Base-by-base conservation (phyloP, 2,329 filamentous ascomycete species). In the Talaromyces sp. region DNA sequence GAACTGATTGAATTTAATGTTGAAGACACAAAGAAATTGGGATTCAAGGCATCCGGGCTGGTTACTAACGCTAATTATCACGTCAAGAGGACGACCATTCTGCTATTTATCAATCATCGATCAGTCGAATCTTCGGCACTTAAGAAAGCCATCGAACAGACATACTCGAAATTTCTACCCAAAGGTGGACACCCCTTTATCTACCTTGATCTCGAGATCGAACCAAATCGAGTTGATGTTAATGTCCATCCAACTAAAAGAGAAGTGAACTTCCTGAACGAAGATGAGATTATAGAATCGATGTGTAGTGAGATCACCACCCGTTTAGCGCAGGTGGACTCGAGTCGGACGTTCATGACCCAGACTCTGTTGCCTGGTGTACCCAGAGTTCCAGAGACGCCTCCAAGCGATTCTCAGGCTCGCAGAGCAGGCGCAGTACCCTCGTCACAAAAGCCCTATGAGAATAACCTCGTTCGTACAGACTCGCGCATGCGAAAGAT, bases 171-270 rank as follows among this genome's bases (percentile, higher is more conserved):
- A 1, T 98, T 97, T 68, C 81, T 99, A 3, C 95, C 95, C 0
- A 99, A 98, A 78, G 92, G 91, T 39, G 92, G 93, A 1, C 95
- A 97, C 73, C 95, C 95, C 0, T 99, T 98, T 75, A 83, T 94
- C 65, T 99, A 99, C 73, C 83, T 99, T 31, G 95, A 90, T 73
- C 84, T 99, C 2, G 91, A 97, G 66, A 96, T 99, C 65, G 93
- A 98, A 70, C 94, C 95, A 1, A 87, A 90, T 31, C 85, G 94
- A 62, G 92, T 99, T 3, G 95, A 99, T 76, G 96, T 99, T 73
- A 99, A 99, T 71, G 90, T 99, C 0, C 95, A 99, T 76, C 95
- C 95, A 0, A 99, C 95, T 0, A 99, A 99, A 77, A 85, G 92
- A 60, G 94, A 99, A 74, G 95, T 99, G 22, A 95, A 98, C 73